phyloP scores from a whole-genome alignment of 2,329 filamentous ascomycete species.

The Cyanodermella asteris region DNA sequence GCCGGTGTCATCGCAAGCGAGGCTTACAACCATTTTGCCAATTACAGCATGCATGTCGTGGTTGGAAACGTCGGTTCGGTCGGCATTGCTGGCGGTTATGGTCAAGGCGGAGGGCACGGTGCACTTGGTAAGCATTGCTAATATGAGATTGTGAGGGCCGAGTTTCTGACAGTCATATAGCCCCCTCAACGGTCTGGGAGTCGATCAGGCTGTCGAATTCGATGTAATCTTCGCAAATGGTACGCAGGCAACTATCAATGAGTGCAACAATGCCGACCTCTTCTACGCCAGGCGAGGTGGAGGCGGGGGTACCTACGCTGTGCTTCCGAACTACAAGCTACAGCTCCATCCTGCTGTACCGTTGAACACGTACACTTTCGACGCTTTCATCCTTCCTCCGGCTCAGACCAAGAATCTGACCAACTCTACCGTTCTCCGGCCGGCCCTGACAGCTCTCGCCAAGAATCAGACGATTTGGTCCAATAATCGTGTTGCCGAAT shows the following conservation, averaged over 20 bases:
- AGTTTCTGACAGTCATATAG: too few species aligned
- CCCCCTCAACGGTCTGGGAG: conserved; percentile 32
- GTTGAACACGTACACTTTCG: conserved; percentile 25
- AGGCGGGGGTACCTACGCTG: conserved; percentile 8
- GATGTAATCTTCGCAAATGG: conserved; percentile 33
- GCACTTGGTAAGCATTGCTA: conserved; percentile 31
- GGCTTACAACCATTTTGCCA: conserved; percentile 23
- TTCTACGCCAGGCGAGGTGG: conserved; percentile 32
- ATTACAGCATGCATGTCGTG: conserved; percentile 28
- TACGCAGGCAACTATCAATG: conserved; percentile 24
- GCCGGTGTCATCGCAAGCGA: conserved; percentile 31
- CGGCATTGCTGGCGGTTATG: conserved; percentile 36
- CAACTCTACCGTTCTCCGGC: conserved; percentile 25
- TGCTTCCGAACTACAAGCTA: conserved; percentile 4
- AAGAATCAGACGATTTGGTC: conserved; percentile 24
- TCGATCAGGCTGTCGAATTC: conserved; percentile 34
- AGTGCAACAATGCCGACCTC: conserved; percentile 28
- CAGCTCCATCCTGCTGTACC: conserved; percentile 27
- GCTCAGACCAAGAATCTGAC: conserved; percentile 15
- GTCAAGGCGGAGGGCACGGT: conserved; percentile 37
- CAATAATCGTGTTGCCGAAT: conserved; percentile 27
- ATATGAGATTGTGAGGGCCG: too few species aligned
- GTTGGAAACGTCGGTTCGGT: conserved; percentile 33
- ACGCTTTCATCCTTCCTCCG: conserved; percentile 23
- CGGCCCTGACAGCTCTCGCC: conserved; percentile 25